Evolutionary conservation across 495 filamentous ascomycete species (phyloP).

Genomic region (Aspergillus baeticus): DNA sequence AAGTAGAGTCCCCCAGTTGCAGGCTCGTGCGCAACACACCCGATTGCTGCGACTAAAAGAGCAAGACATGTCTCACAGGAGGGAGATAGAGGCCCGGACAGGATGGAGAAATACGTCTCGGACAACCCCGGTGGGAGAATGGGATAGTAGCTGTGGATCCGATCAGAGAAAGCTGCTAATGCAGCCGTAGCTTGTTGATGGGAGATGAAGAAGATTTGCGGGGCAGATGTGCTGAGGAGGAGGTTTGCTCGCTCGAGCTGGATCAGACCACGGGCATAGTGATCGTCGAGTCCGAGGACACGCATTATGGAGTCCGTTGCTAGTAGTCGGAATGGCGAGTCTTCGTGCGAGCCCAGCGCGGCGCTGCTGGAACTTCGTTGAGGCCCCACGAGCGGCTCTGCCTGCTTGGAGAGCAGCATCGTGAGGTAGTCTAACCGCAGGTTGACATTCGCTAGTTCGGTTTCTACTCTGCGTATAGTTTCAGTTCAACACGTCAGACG

Average conservation of each 20-base stretch:
- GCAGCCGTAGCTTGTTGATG: background rate
- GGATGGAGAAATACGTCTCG: background rate
- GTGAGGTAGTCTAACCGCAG: background rate
- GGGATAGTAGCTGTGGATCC: conserved; percentile 8
- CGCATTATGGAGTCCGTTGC: background rate
- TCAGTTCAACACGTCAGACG: too few relatives aligned
- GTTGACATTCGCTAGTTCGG: background rate
- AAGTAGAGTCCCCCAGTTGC: background rate
- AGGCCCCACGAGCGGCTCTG: background rate
- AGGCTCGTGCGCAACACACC: background rate
- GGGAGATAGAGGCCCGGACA: background rate
- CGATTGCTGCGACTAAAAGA: conserved; percentile 7
- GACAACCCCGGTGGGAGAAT: conserved; percentile 7
- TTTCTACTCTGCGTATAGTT: too few relatives aligned
- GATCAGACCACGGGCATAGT: too few relatives aligned
- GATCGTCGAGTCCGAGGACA: background rate
- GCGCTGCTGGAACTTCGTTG: background rate
- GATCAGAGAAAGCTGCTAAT: background rate
- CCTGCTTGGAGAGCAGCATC: background rate
- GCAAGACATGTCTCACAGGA: conserved; percentile 1
- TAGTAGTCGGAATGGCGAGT: background rate
- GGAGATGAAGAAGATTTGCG: background rate
- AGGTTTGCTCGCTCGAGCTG: too few relatives aligned
- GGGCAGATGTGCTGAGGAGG: background rate
- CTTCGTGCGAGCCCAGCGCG: background rate